A percentile compares a stretch with the other conserved stretches of the same genome.
phyloP scores from a whole-genome alignment of 2,329 filamentous ascomycete species.

The Pyrenochaeta sp. region DNA sequence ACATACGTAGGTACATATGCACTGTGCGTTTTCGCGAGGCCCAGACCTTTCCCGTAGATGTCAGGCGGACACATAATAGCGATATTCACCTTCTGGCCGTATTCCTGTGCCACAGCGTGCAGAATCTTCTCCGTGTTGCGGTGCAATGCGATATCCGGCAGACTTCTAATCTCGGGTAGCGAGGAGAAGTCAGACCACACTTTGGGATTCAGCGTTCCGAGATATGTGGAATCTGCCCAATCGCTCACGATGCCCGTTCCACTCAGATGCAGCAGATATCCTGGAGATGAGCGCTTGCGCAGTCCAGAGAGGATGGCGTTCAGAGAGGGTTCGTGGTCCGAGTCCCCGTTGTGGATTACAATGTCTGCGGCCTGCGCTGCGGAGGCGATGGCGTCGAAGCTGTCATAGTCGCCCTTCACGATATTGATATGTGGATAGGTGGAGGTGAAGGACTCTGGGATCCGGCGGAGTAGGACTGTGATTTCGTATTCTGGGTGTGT shows the following conservation, averaged over 20 bases:
- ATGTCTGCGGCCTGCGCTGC: conserved; percentile 59
- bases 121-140: conserved; percentile 74
- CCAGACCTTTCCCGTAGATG: conserved; percentile 67
- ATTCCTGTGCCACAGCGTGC: conserved; percentile 53
- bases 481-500: conserved; percentile 57
- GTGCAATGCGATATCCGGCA: conserved; percentile 67
- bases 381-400: conserved; percentile 52
- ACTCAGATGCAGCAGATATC: conserved; percentile 61
- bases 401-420: conserved; percentile 59
- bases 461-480: conserved; percentile 54
- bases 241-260: conserved; percentile 63
- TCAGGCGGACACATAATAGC: conserved; percentile 68
- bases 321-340: conserved; percentile 39
- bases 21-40: conserved; percentile 57
- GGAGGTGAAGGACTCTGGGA: conserved; percentile 34
- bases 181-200: conserved; percentile 64
- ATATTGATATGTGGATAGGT: conserved; percentile 54
- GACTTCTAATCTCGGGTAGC: conserved; percentile 59
- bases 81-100: conserved; percentile 49
- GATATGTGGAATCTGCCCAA: conserved; percentile 44
- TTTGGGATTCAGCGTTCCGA: conserved; percentile 41
- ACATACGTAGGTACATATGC: conserved; percentile 52
- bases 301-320: conserved; percentile 61
- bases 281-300: conserved; percentile 51
- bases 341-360: conserved; percentile 50